These are phyloP conservation scores for Knufia petricola DNA, from an alignment of 2,329 filamentous ascomycete species.

Conservation along the genomic window DNA sequence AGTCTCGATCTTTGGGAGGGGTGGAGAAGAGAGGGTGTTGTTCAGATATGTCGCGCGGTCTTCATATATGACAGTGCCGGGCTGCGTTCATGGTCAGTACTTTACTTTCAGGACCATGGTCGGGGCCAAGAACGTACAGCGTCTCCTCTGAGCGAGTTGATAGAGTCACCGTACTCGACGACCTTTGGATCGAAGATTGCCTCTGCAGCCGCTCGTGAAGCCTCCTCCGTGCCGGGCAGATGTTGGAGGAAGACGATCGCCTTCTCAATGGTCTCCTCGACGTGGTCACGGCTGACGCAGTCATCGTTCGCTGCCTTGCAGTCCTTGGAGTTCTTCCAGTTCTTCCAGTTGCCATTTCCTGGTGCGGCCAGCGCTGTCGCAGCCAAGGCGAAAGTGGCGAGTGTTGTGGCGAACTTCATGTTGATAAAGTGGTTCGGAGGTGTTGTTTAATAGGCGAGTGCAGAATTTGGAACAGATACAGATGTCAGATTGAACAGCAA, in stretches of 20 bases:
- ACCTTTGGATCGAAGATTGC: conserved; percentile 9
- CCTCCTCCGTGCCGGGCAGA: background rate
- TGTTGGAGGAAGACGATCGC: conserved; percentile 1
- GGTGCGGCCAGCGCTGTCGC: background rate
- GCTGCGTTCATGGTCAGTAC: conserved; percentile 22
- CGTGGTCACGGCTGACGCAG: background rate
- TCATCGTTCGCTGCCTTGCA: background rate
- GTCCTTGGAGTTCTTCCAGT: background rate
- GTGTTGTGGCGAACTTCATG: background rate
- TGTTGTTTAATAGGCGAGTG: background rate
- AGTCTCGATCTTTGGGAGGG: conserved; percentile 10
- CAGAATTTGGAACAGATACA: background rate
- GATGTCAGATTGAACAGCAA: background rate
- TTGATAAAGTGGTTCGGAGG: background rate
- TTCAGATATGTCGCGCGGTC: conserved; percentile 8
- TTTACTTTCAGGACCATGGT: background rate
- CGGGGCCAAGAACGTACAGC: conserved; percentile 2
- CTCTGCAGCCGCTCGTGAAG: conserved; percentile 13
- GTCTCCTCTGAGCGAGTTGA: conserved; percentile 12
- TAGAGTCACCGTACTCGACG: conserved; percentile 11
- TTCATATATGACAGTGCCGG: conserved; percentile 9
- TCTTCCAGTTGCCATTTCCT: background rate
- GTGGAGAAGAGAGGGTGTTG: conserved; percentile 8
- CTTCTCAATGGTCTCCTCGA: background rate
- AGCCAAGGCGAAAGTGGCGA: background rate